Percentiles rank a stretch among this genome's conserved stretches.
Conservation (phyloP, 257 asterid genomes). For the Echites panduratus region DNA sequence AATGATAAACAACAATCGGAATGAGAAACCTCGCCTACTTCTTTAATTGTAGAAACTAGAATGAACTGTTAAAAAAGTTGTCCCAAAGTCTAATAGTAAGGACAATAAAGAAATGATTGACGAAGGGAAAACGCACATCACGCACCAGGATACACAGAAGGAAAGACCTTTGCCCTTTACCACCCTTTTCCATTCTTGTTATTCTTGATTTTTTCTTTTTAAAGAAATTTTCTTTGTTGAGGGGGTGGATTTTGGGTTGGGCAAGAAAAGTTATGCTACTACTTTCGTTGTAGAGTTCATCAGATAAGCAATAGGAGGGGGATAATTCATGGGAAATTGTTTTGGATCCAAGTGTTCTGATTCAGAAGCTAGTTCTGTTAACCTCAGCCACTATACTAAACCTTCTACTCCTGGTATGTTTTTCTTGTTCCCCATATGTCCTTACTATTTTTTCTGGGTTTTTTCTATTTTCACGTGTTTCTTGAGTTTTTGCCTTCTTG, state of each 20-base stretch:
- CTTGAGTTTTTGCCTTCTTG: neutral
- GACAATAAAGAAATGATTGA: neutral
- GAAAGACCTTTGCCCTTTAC: neutral
- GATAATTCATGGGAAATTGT: slow-evolving; percentile 75
- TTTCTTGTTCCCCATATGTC: neutral
- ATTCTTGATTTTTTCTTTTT: neutral
- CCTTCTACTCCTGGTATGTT: slow-evolving; percentile 55
- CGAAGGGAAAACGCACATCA: neutral
- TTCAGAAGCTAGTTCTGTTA: slow-evolving; percentile 34
- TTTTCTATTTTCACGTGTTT: slow-evolving; percentile 16
- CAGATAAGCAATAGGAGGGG: neutral
- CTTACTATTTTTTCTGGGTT: slow-evolving; percentile 10
- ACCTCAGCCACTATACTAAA: slow-evolving; percentile 22
- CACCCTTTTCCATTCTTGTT: neutral
- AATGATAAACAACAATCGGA: neutral
- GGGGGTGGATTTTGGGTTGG: neutral
- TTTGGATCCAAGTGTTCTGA: slow-evolving; percentile 48
- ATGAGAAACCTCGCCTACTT: no score
- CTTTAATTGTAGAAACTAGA: neutral
- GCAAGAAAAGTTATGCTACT: slow-evolving; percentile 5
- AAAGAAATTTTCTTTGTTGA: neutral
- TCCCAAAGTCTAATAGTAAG: neutral
- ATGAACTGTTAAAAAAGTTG: neutral
- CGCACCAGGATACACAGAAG: neutral
- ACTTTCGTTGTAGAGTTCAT: slow-evolving; percentile 1